phyloP scores from a whole-genome alignment of 495 filamentous ascomycete genomes.

The Collariella sp. region DNA sequence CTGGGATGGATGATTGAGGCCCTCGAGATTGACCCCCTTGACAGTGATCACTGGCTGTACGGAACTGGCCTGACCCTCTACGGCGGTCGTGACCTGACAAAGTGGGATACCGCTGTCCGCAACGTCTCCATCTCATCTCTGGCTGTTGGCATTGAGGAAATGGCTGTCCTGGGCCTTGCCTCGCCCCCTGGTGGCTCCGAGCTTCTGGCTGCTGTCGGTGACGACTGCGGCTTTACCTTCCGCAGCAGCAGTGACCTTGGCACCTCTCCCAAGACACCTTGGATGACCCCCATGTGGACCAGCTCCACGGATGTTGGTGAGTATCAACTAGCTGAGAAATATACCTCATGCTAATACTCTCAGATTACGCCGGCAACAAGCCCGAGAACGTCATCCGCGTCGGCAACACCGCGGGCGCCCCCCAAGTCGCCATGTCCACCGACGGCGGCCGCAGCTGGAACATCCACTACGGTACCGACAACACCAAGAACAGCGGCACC shows the following conservation, averaged over 20 bases:
- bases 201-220: slow-evolving; percentile 50
- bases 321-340: background rate
- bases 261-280: slow-evolving; percentile 39
- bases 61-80: slow-evolving; percentile 49
- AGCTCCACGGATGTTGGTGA: slow-evolving; percentile 39
- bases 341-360: background rate
- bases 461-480: slow-evolving; percentile 38
- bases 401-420: slow-evolving; percentile 38
- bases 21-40: slow-evolving; percentile 49
- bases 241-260: slow-evolving; percentile 34
- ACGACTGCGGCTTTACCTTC: slow-evolving; percentile 50
- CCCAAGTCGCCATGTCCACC: slow-evolving; percentile 35
- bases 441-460: slow-evolving; percentile 42
- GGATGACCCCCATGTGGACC: slow-evolving; percentile 44
- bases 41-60: slow-evolving; percentile 54
- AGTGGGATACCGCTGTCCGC: slow-evolving; percentile 40
- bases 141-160: slow-evolving; percentile 54
- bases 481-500: slow-evolving; percentile 35
- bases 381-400: slow-evolving; percentile 46
- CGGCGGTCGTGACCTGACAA: slow-evolving; percentile 43
- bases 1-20: slow-evolving; percentile 59
- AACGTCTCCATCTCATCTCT: slow-evolving; percentile 44
- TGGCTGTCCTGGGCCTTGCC: slow-evolving; percentile 43
- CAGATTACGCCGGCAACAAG: slow-evolving; percentile 49
- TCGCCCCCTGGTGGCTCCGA: slow-evolving; percentile 46